Conservation (phyloP, 441 rosid genomes). For the Macaranga tanarius region DNA sequence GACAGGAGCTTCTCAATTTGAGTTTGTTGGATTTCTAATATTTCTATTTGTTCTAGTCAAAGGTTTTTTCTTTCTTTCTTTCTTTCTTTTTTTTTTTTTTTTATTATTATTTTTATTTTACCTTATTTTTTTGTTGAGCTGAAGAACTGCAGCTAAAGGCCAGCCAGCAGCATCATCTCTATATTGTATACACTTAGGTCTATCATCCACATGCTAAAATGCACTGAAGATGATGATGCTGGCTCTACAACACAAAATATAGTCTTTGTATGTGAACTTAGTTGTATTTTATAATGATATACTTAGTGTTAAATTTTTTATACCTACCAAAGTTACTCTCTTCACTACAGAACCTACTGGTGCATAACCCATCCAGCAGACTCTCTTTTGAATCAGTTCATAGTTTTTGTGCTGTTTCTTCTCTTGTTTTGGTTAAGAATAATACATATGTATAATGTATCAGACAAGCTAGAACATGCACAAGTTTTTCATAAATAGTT, state of each 20-base stretch:
- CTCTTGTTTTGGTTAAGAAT: neutral
- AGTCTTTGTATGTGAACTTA: constrained; percentile 20
- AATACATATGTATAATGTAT: too few species aligned
- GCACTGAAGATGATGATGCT: constrained; percentile 25
- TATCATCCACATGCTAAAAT: constrained; percentile 26
- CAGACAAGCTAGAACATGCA: too few species aligned
- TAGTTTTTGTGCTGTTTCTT: constrained; percentile 4
- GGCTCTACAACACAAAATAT: constrained; percentile 32
- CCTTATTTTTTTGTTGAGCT: constrained; percentile 23
- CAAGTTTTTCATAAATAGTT: neutral
- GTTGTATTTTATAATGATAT: constrained; percentile 21
- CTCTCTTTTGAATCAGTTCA: neutral
- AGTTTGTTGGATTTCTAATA: constrained; percentile 28
- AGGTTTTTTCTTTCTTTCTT: neutral
- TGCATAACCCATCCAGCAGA: neutral
- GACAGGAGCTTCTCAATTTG: constrained; percentile 14
- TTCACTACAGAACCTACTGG: constrained; percentile 39
- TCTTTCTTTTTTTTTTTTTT: neutral
- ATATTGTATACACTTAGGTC: constrained; percentile 32
- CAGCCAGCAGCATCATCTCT: constrained; percentile 22
- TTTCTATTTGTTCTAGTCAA: constrained; percentile 29
- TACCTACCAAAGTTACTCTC: constrained; percentile 25
- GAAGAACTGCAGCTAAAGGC: constrained; percentile 19
- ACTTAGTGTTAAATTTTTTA: constrained; percentile 9
- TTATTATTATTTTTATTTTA: neutral